Conservation (phyloP, 1,284 basidiomycete species). For the Hymenochaete sp. region DNA sequence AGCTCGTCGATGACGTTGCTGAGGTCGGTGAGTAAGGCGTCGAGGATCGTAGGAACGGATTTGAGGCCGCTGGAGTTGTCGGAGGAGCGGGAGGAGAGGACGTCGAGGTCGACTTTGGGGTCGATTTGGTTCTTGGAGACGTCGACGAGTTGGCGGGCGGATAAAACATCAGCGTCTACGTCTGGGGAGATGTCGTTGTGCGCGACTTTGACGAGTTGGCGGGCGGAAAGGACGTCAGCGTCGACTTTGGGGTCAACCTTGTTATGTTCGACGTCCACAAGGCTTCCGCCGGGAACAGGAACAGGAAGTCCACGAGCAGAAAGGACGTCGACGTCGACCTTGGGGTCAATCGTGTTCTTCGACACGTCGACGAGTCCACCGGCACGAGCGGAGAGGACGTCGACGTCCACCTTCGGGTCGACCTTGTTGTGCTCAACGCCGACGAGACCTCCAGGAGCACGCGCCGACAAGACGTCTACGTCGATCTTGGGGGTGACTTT, state of each 20-base stretch:
- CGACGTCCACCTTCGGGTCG: too few relatives aligned
- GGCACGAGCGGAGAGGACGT: constrained; percentile 10
- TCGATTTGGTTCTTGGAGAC: neutral
- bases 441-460: neutral
- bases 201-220: neutral
- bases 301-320: constrained; percentile 13
- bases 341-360: too few relatives aligned
- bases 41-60: constrained; percentile 24
- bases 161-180: neutral
- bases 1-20: constrained; percentile 24
- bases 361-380: constrained; percentile 3
- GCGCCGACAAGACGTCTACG: constrained; percentile 11
- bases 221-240: constrained; percentile 1
- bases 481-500: too few relatives aligned
- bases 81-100: constrained; percentile 17
- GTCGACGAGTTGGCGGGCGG: neutral
- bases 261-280: neutral
- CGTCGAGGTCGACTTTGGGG: constrained; percentile 2
- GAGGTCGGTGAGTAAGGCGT: constrained; percentile 22
- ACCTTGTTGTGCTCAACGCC: neutral
- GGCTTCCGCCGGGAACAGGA: too few relatives aligned
- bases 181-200: too few relatives aligned
- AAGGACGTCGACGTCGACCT: neutral
- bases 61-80: constrained; percentile 10
- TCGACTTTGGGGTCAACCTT: too few relatives aligned